These are phyloP conservation scores for Drosera spatulata DNA, from an alignment of 179 eudicot species.

Conservation along the genomic window DNA sequence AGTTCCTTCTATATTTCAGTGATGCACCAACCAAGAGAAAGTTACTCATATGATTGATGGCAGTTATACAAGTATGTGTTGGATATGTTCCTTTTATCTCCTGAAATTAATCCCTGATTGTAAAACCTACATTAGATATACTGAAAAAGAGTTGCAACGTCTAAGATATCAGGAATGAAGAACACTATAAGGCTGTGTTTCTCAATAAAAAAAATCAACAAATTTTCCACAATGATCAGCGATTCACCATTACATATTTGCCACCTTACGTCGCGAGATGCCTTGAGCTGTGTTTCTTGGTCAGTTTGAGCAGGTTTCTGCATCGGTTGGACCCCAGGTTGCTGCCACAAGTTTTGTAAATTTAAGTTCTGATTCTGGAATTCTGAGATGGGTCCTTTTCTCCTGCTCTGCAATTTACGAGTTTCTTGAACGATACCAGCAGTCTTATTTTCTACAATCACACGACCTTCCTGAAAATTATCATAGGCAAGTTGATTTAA, in stretches of 20 bases:
- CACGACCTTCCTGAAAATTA: slow-evolving; percentile 65
- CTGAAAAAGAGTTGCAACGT: too few species aligned
- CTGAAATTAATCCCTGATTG: too few species aligned
- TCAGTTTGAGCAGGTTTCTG: slow-evolving; percentile 37
- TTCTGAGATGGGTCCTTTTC: slow-evolving; percentile 35
- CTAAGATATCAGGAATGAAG: too few species aligned
- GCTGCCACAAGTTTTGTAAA: slow-evolving; percentile 29
- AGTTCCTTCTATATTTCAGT: too few species aligned
- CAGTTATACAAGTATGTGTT: too few species aligned
- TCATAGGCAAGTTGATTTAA: too few species aligned
- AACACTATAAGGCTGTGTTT: neutral
- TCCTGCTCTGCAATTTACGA: slow-evolving; percentile 59
- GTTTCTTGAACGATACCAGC: slow-evolving; percentile 88
- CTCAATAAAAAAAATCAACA: neutral
- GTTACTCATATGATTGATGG: too few species aligned
- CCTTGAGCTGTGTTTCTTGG: slow-evolving; percentile 82
- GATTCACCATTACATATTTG: slow-evolving; percentile 23
- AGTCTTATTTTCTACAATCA: slow-evolving; percentile 64
- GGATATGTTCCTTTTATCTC: too few species aligned
- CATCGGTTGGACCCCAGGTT: slow-evolving; percentile 29
- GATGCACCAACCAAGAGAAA: too few species aligned
- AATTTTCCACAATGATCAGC: slow-evolving; percentile 7
- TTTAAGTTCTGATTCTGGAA: too few species aligned
- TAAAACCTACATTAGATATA: too few species aligned
- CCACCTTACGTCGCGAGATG: slow-evolving; percentile 96